Percentiles rank a stretch among this genome's conserved stretches.
Evolutionary conservation across 2,329 filamentous ascomycete species (phyloP).

Genomic region (Aciculosporium take): DNA sequence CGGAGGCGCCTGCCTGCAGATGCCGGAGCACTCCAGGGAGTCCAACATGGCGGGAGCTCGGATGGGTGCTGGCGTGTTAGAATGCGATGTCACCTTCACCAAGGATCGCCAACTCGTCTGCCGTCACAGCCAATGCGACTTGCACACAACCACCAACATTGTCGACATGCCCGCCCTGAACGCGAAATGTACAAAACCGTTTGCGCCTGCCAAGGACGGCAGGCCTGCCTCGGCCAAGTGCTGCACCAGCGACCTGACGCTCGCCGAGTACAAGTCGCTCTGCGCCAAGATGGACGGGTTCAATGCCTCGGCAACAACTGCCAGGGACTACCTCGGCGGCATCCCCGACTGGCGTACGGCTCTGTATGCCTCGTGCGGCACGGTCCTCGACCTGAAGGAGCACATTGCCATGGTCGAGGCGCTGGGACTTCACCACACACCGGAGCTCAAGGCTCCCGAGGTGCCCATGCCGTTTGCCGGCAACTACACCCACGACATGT

Average conservation of each 20-base stretch:
- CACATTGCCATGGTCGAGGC: conserved; percentile 45
- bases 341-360: conserved; percentile 50
- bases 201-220: conserved; percentile 39
- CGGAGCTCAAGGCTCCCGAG: conserved; percentile 52
- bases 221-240: conserved; percentile 45
- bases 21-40: conserved; percentile 49
- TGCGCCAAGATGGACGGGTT: conserved; percentile 58
- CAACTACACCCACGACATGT: conserved; percentile 50
- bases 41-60: conserved; percentile 47
- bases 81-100: conserved; percentile 56
- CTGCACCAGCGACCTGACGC: conserved; percentile 58
- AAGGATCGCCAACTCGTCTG: conserved; percentile 52
- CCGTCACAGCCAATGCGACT: conserved; percentile 52
- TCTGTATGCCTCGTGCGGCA: conserved; percentile 49
- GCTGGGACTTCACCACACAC: conserved; percentile 47
- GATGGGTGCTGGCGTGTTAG: conserved; percentile 52
- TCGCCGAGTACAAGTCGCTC: conserved; percentile 51
- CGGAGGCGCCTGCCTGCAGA: conserved; percentile 45
- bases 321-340: conserved; percentile 41
- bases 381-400: conserved; percentile 45
- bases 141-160: conserved; percentile 57
- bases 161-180: conserved; percentile 45
- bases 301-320: conserved; percentile 42
- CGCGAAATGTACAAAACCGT: conserved; percentile 48
- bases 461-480: conserved; percentile 56